phyloP scores from a whole-genome alignment of 2,329 filamentous ascomycete species.

The Fusarium brevicatenulatum region DNA sequence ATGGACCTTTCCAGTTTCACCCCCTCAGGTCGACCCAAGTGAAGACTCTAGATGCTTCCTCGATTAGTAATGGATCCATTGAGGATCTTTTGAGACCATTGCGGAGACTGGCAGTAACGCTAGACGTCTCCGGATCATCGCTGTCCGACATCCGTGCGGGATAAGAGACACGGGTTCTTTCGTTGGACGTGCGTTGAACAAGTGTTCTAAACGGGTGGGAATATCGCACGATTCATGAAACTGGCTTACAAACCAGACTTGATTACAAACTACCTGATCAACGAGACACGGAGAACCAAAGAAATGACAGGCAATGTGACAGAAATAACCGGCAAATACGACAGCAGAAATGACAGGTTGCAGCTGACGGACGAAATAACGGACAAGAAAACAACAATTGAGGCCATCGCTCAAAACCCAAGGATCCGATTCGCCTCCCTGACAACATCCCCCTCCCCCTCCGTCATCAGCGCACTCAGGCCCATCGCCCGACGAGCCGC shows the following conservation, averaged over 20 bases:
- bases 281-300: neutral
- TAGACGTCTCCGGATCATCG: neutral
- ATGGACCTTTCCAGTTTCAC: neutral
- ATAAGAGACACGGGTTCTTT: neutral
- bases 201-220: neutral
- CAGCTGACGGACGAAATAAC: neutral
- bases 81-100: no score
- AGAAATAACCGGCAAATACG: neutral
- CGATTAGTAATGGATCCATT: slow-evolving; percentile 28
- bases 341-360: neutral
- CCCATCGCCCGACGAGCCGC: slow-evolving; percentile 58
- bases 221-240: neutral
- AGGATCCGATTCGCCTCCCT: slow-evolving; percentile 56
- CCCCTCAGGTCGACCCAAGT: neutral
- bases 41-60: slow-evolving; percentile 30
- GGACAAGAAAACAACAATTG: neutral
- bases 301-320: neutral
- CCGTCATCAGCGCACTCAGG: neutral
- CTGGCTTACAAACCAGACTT: slow-evolving; percentile 13
- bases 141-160: neutral
- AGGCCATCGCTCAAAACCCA: slow-evolving; percentile 48
- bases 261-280: neutral
- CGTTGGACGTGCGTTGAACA: neutral
- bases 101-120: neutral
- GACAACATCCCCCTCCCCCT: slow-evolving; percentile 47